Evolutionary conservation across 176 grass and related monocot species (phyloP).

Genomic region (Hordeum marinum): DNA sequence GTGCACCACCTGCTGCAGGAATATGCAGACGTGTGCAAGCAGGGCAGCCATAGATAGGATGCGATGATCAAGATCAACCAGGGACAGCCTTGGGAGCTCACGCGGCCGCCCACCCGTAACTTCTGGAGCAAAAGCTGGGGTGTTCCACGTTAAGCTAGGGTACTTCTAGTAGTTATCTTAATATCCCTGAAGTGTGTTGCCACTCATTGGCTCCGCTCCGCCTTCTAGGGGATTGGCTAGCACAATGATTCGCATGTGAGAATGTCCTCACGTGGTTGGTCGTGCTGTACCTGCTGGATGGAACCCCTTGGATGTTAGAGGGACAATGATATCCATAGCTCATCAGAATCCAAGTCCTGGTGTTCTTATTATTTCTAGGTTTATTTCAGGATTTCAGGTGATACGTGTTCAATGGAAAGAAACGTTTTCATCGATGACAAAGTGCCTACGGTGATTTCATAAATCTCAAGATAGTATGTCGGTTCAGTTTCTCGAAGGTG

Average conservation of each 20-base stretch:
- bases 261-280: constrained; percentile 30
- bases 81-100: neutral
- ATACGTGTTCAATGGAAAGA: no score
- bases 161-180: neutral
- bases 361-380: no score
- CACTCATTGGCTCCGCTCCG: constrained; percentile 11
- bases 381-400: no score
- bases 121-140: constrained; percentile 66
- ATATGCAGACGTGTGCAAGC: neutral
- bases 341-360: no score
- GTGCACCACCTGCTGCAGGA: neutral
- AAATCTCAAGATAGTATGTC: no score
- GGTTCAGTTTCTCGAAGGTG: no score
- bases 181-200: constrained; percentile 9
- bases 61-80: neutral
- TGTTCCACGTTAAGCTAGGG: neutral
- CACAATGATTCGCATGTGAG: constrained; percentile 44
- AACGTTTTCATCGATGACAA: no score
- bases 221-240: constrained; percentile 38
- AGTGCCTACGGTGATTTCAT: no score
- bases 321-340: no score
- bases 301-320: neutral
- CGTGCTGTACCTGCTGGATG: constrained; percentile 9
- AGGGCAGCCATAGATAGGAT: neutral
- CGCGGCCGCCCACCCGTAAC: constrained; percentile 39